Conservation (phyloP, 106 monocot species). For the Agapanthus africanus region DNA sequence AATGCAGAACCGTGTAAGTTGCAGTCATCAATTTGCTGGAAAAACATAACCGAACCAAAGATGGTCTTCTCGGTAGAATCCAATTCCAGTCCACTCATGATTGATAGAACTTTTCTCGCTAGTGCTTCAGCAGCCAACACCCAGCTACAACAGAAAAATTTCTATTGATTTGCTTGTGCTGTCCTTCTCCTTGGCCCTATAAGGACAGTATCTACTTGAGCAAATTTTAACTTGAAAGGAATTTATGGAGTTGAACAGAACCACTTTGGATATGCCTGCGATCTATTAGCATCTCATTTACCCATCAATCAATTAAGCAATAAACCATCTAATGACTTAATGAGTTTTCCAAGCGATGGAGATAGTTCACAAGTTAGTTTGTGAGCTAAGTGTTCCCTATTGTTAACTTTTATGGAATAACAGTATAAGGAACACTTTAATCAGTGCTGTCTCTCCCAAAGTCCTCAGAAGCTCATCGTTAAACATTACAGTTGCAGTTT, state of each 20-base stretch:
- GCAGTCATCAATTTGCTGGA: no score
- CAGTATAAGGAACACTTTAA: conserved; percentile 45
- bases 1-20: no score
- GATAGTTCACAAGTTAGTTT: not conserved
- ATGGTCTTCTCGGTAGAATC: not conserved
- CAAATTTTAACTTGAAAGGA: conserved; percentile 38
- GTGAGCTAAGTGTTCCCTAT: not conserved
- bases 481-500: conserved; percentile 48
- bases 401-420: conserved; percentile 28
- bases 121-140: conserved; percentile 43
- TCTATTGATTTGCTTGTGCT: not conserved
- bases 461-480: conserved; percentile 47
- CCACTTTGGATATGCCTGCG: conserved; percentile 12
- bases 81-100: conserved; percentile 21
- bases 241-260: conserved; percentile 29
- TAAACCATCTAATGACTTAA: not conserved
- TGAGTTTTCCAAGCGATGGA: not conserved
- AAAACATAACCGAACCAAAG: no score
- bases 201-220: conserved; percentile 31
- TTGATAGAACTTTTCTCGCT: conserved; percentile 35
- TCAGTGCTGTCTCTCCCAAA: conserved; percentile 34
- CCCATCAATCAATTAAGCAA: conserved; percentile 22
- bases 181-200: conserved; percentile 13
- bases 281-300: conserved; percentile 21
- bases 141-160: conserved; percentile 69